These are phyloP conservation scores for Salvia splendens DNA, from an alignment of 257 asterid species.

Conservation along the genomic window DNA sequence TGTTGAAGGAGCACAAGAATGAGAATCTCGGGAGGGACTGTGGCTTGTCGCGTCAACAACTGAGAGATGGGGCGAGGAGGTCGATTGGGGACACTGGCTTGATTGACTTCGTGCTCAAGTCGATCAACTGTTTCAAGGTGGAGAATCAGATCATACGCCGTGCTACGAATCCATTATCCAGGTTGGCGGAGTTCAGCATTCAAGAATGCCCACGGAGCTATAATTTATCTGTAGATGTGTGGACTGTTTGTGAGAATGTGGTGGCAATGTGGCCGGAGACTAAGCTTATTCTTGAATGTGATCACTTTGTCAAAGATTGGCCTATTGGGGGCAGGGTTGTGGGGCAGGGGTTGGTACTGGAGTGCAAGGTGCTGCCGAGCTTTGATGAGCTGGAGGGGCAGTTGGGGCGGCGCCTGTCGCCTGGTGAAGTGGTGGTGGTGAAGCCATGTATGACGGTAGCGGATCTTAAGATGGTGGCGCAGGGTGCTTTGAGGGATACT, in stretches of 20 bases:
- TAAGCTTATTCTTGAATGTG: slow-evolving; percentile 44
- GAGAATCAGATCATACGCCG: slow-evolving; percentile 60
- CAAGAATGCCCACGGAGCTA: slow-evolving; percentile 34
- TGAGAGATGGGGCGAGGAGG: slow-evolving; percentile 63
- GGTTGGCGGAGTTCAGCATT: slow-evolving; percentile 54
- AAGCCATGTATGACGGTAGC: slow-evolving; percentile 48
- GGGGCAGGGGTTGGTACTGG: slow-evolving; percentile 40
- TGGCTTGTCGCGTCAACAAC: slow-evolving; percentile 61
- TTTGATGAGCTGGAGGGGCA: slow-evolving; percentile 72
- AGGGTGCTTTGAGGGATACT: slow-evolving; percentile 70
- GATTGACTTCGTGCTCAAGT: slow-evolving; percentile 82
- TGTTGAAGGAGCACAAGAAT: slow-evolving; percentile 48
- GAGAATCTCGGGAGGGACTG: slow-evolving; percentile 26
- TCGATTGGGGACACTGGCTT: slow-evolving; percentile 83
- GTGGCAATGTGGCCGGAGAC: slow-evolving; percentile 43
- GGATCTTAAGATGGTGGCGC: slow-evolving; percentile 56
- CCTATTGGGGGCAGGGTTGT: slow-evolving; percentile 24
- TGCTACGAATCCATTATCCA: slow-evolving; percentile 44
- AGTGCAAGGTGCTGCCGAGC: slow-evolving; percentile 69
- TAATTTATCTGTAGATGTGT: slow-evolving; percentile 45
- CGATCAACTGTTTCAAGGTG: slow-evolving; percentile 55
- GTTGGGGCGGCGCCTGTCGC: slow-evolving; percentile 55
- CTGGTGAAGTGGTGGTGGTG: slow-evolving; percentile 66
- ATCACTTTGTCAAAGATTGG: slow-evolving; percentile 62
- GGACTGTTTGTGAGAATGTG: slow-evolving; percentile 52